Conservation (phyloP, 164 flowering plant genomes). For the Tinospora cordifolia region DNA sequence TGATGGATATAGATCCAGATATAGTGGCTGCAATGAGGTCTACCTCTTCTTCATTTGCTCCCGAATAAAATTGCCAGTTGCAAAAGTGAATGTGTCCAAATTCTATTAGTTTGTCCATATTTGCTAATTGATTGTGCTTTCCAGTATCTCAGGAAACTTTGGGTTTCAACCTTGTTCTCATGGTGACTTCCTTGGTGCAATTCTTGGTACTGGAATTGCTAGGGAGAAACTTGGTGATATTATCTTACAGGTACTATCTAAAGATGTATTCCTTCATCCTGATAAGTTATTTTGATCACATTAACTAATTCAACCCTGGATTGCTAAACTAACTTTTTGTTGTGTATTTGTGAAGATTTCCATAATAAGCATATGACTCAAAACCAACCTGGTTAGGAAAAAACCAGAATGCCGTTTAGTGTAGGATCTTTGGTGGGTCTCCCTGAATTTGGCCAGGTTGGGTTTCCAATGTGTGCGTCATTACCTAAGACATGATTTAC, state of each 20-base stretch:
- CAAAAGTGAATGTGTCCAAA: background rate
- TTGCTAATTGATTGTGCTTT: conserved; percentile 14
- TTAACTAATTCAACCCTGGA: too few species aligned
- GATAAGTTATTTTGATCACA: background rate
- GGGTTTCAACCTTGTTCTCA: conserved; percentile 77
- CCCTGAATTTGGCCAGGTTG: too few species aligned
- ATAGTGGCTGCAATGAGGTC: conserved; percentile 70
- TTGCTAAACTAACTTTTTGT: too few species aligned
- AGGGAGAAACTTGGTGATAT: conserved; percentile 92
- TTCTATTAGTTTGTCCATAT: background rate
- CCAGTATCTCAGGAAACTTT: conserved; percentile 85
- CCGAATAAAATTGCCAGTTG: background rate
- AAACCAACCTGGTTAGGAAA: too few species aligned
- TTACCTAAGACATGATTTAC: too few species aligned
- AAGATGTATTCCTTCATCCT: background rate
- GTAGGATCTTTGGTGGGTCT: too few species aligned
- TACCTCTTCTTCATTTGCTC: conserved; percentile 1
- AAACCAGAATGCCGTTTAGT: too few species aligned
- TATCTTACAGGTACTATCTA: conserved; percentile 56
- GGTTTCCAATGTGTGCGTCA: too few species aligned
- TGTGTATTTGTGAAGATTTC: too few species aligned
- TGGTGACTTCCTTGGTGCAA: conserved; percentile 92
- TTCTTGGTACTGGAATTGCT: conserved; percentile 84
- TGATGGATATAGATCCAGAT: conserved; percentile 54
- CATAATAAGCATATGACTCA: too few species aligned